phyloP scores from a whole-genome alignment of 768 basidiomycete species.

The Amanita brunnescens region DNA sequence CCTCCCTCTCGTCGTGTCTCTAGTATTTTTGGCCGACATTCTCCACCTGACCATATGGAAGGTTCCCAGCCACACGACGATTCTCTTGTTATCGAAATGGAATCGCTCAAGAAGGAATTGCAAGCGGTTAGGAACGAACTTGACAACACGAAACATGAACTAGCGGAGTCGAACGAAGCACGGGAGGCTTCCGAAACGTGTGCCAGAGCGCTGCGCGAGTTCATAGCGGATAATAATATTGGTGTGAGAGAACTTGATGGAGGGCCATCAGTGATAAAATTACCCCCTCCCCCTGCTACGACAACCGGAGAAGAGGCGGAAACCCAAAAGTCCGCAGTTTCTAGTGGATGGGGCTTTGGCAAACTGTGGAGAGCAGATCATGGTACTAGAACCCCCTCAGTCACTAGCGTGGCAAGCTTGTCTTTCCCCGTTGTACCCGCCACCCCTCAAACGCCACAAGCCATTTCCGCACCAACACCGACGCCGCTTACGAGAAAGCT shows the following conservation, averaged over 20 bases:
- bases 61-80: conserved; percentile 8
- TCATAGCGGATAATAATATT: conserved; percentile 67
- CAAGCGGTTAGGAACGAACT: conserved; percentile 46
- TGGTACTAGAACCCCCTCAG: conserved; percentile 6
- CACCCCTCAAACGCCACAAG: conserved; percentile 18
- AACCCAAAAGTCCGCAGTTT: conserved; percentile 20
- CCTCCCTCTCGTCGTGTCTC: conserved; percentile 34
- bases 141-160: conserved; percentile 54
- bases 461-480: conserved; percentile 18
- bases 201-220: conserved; percentile 73
- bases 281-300: conserved; percentile 34
- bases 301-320: conserved; percentile 28
- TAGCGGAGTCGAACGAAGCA: conserved; percentile 75
- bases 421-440: conserved; percentile 18
- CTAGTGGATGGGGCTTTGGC: conserved; percentile 51
- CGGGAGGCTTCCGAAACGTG: conserved; percentile 82
- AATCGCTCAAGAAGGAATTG: conserved; percentile 54
- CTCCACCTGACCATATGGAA: conserved; percentile 27
- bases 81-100: conserved; percentile 34
- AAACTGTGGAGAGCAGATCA: conserved; percentile 44
- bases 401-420: conserved; percentile 13
- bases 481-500: conserved; percentile 56
- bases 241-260: conserved; percentile 25
- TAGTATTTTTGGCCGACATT: conserved; percentile 42
- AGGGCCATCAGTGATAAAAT: conserved; percentile 21